phyloP scores from a whole-genome alignment of 805 yeast genomes.

The Monosporozyma unispora region DNA sequence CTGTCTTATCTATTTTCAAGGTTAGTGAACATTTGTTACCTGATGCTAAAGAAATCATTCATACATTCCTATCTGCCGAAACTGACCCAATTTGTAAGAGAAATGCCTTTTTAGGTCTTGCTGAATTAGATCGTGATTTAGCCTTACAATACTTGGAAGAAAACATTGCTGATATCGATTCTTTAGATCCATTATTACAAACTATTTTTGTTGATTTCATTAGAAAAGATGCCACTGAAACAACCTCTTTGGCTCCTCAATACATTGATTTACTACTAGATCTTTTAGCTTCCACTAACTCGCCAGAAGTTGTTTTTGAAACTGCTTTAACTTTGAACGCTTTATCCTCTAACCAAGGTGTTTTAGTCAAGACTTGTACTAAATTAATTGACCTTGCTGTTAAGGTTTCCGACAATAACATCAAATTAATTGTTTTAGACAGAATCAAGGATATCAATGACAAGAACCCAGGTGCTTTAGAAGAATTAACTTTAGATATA shows the following conservation, averaged over 20 bases:
- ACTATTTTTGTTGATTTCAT: slow-evolving; percentile 87
- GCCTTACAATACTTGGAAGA: slow-evolving; percentile 78
- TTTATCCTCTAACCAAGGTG: slow-evolving; percentile 53
- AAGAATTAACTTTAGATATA: slow-evolving; percentile 76
- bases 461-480: slow-evolving; percentile 71
- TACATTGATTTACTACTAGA: slow-evolving; percentile 68
- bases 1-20: slow-evolving; percentile 71
- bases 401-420: slow-evolving; percentile 90
- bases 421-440: slow-evolving; percentile 84
- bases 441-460: slow-evolving; percentile 69
- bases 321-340: slow-evolving; percentile 73
- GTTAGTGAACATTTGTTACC: slow-evolving; percentile 85
- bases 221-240: slow-evolving; percentile 62
- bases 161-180: slow-evolving; percentile 47
- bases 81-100: slow-evolving; percentile 90
- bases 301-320: slow-evolving; percentile 67
- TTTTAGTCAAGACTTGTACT: slow-evolving; percentile 69
- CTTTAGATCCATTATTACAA: slow-evolving; percentile 76
- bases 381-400: slow-evolving; percentile 83
- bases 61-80: slow-evolving; percentile 66
- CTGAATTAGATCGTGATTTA: slow-evolving; percentile 73
- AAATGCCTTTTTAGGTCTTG: slow-evolving; percentile 84
- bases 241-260: slow-evolving; percentile 56
- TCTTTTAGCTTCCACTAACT: slow-evolving; percentile 56
- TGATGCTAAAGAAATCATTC: slow-evolving; percentile 84